Evolutionary conservation across 2,329 filamentous ascomycete species (phyloP).

Genomic region (Neopestalotiopsis rosae): DNA sequence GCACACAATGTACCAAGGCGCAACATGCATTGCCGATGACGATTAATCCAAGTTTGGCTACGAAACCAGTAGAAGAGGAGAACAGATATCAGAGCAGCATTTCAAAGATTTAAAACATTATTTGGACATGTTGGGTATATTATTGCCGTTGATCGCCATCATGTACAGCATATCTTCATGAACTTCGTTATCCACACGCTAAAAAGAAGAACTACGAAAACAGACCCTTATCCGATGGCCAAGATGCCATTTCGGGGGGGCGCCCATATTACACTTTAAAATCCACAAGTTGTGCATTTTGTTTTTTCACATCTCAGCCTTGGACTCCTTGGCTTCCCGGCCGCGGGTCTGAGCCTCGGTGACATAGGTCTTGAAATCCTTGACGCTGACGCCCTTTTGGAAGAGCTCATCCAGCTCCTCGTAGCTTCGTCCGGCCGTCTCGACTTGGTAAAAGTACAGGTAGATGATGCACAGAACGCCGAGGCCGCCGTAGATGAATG

Average conservation of each 20-base stretch:
- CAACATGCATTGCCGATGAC: no score
- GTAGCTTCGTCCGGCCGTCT: conserved; percentile 30
- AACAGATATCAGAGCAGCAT: no score
- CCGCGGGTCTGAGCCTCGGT: conserved; percentile 4
- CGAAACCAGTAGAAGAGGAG: no score
- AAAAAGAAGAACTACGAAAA: not conserved
- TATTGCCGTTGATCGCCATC: not conserved
- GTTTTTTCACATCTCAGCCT: not conserved
- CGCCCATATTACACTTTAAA: no score
- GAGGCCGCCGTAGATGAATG: conserved; percentile 44
- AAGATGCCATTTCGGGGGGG: not conserved
- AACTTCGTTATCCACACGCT: not conserved
- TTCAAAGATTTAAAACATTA: no score
- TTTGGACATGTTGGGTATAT: no score
- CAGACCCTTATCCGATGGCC: not conserved
- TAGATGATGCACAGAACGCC: conserved; percentile 34
- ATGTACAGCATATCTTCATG: not conserved
- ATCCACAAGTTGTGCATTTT: not conserved
- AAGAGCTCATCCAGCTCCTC: conserved; percentile 28
- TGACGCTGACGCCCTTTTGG: conserved; percentile 25
- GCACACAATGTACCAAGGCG: no score
- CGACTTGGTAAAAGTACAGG: conserved; percentile 41
- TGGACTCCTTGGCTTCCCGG: conserved; percentile 4
- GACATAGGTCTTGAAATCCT: conserved; percentile 8
- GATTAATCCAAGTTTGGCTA: no score